Conservation (phyloP, 345 rosid genomes). For the Salix arbutifolia region DNA sequence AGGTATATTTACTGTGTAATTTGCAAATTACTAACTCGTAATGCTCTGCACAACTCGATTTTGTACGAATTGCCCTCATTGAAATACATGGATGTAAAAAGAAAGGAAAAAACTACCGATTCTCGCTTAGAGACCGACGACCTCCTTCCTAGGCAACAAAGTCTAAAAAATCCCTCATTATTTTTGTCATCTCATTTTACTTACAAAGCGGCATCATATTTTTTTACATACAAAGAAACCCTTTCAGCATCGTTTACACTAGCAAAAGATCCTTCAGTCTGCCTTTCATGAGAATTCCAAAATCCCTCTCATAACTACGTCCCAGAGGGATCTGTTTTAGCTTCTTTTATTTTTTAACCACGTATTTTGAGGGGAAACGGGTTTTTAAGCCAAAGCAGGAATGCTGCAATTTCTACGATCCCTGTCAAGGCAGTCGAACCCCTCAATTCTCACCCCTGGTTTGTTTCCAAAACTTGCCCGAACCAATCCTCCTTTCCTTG, state of each 20-base stretch:
- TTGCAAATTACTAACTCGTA: constrained; percentile 10
- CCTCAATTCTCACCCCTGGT: constrained; percentile 80
- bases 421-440: constrained; percentile 92
- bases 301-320: constrained; percentile 19
- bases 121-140: neutral
- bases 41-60: neutral
- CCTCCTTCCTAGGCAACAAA: neutral
- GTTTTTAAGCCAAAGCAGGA: constrained; percentile 65
- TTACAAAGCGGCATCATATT: constrained; percentile 12
- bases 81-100: neutral
- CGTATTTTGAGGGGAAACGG: constrained; percentile 23
- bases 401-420: constrained; percentile 67
- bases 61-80: constrained; percentile 36
- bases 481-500: constrained; percentile 63
- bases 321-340: constrained; percentile 7
- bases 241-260: constrained; percentile 38
- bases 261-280: constrained; percentile 18
- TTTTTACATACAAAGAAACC: constrained; percentile 13
- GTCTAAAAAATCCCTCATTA: constrained; percentile 13
- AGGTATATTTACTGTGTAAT: constrained; percentile 9
- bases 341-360: constrained; percentile 10
- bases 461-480: constrained; percentile 75
- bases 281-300: constrained; percentile 21
- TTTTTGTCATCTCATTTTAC: constrained; percentile 26
- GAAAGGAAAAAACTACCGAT: neutral